Percentiles rank a stretch among this genome's conserved stretches.
Evolutionary conservation across 2,329 filamentous ascomycete genomes (phyloP).

Genomic region (Fusarium sp.): DNA sequence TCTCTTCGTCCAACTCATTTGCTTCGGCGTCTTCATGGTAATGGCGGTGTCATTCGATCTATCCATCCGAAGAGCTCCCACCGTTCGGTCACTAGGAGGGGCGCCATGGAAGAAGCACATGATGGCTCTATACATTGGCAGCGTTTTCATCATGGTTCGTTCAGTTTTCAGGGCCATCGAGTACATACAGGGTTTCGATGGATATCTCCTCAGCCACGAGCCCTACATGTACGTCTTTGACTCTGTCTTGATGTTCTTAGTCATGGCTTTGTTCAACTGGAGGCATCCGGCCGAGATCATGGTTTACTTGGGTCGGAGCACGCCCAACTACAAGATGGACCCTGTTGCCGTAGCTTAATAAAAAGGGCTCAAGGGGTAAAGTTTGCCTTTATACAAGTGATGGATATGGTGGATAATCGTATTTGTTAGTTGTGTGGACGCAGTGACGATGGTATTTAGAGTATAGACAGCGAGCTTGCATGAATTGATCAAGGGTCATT

Average conservation of each 20-base stretch:
- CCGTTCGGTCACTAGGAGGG: background rate
- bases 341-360: background rate
- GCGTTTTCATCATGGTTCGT: constrained; percentile 52
- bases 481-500: background rate
- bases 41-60: constrained; percentile 58
- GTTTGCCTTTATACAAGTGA: background rate
- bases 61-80: constrained; percentile 17
- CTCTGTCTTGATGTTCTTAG: constrained; percentile 47
- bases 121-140: constrained; percentile 33
- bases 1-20: constrained; percentile 63
- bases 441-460: background rate
- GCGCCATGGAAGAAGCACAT: constrained; percentile 48
- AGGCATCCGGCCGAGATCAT: constrained; percentile 44
- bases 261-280: constrained; percentile 60
- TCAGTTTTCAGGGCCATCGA: constrained; percentile 55
- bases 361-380: too few species aligned
- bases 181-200: constrained; percentile 50
- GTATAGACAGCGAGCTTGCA: background rate
- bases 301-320: background rate
- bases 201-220: constrained; percentile 48
- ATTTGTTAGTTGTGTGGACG: background rate
- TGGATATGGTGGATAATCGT: background rate
- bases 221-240: constrained; percentile 51
- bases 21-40: constrained; percentile 65
- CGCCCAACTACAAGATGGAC: constrained; percentile 20